A percentile compares a stretch with the other conserved stretches of the same genome.
These are phyloP conservation scores for Populus hybrid DNA, from an alignment of 441 rosid genomes.

Conservation along the genomic window DNA sequence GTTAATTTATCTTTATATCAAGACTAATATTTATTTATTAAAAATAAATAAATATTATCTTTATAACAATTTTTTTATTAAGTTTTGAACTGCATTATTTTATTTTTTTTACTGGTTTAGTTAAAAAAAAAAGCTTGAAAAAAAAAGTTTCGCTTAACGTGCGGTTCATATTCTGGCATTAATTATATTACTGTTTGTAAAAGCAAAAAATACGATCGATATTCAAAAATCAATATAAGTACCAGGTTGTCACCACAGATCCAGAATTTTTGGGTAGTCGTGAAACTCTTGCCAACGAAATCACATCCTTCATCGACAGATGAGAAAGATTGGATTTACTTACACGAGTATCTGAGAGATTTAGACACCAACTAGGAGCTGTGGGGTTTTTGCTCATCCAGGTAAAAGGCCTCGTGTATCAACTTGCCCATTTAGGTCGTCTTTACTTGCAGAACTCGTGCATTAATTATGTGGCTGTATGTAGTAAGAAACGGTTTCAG, in stretches of 20 bases:
- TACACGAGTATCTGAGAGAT: conserved; percentile 8
- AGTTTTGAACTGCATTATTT: not conserved
- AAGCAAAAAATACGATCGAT: not conserved
- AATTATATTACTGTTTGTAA: not conserved
- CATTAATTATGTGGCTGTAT: too few relatives aligned
- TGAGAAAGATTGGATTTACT: conserved; percentile 19
- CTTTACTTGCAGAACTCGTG: too few relatives aligned
- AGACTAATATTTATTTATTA: too few relatives aligned
- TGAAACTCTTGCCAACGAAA: conserved; percentile 10
- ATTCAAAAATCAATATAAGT: not conserved
- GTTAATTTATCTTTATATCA: too few relatives aligned
- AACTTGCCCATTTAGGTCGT: conserved; percentile 10
- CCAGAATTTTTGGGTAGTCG: conserved; percentile 27
- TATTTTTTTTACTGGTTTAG: not conserved
- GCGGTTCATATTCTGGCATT: not conserved
- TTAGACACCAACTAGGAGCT: conserved; percentile 15
- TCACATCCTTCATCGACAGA: conserved; percentile 23
- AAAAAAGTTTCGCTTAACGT: too few relatives aligned
- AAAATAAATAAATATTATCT: too few relatives aligned
- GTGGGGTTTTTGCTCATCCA: conserved; percentile 27
- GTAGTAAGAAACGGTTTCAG: not conserved
- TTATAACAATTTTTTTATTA: too few relatives aligned
- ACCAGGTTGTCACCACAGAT: not conserved
- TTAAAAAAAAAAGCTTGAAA: too few relatives aligned
- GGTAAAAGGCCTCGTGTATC: conserved; percentile 11